Base-by-base conservation (phyloP, 2,329 filamentous ascomycete species). In the Hymenoscyphus fructigenus region DNA sequence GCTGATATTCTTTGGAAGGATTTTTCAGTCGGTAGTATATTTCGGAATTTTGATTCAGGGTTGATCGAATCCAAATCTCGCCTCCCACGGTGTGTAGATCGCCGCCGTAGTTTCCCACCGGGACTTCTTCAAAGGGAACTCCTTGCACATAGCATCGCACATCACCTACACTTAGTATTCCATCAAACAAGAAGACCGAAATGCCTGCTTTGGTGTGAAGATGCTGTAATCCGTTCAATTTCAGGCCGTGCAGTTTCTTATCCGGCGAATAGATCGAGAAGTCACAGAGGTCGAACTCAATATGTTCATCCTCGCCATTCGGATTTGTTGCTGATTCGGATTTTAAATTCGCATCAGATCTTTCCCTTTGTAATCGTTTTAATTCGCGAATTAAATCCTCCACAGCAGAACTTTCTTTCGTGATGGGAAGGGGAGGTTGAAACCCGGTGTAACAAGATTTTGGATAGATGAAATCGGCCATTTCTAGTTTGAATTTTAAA, bases 51-150 rank as follows among this genome's bases (percentile, higher is more conserved):
- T 68, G 75, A 62, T 84, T 84, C 0, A 77, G 61, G 0, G 69
- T 59, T 0, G 90, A 90, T 20, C 85, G 83, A 1, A 94, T 82
- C 83, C 88, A 93, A 1, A 93, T 81, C 17, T 83, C 77, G 9
- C 79, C 79, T 2, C 76, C 78, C 2, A 88, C 81, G 0, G 83
- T 81, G 26, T 81, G 74, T 6, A 79, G 71, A 0, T 79, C 72
- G 1, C 81, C 73, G 0, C 85, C 85, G 72, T 93, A 92, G 32
- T 87, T 87, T 1, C 87, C 89, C 12, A 95, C 82, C 0, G 89
- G 87, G 1, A 90, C 76, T 0, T 82, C 78, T 0, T 76, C 72
- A 57, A 94, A 90, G 0, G 80, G 78, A 0, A 91, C 78, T 0
- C 74, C 77, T 57, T 84, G 76, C 0, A 94, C 80, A 63, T 84